phyloP scores from a whole-genome alignment of 2,329 filamentous ascomycete species.

The Pseudogymnoascus sp. region DNA sequence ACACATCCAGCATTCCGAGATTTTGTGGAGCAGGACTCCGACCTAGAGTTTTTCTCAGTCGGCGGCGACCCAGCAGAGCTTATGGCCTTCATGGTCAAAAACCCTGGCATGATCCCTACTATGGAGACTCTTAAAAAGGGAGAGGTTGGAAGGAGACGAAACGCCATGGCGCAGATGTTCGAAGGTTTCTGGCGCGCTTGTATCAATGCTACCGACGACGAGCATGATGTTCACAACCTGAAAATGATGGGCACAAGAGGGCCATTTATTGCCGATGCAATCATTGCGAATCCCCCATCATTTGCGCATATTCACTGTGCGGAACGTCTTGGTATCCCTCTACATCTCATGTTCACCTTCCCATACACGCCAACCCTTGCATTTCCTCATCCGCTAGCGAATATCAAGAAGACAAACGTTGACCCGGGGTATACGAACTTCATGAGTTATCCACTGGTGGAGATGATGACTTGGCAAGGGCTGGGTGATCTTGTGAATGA shows the following conservation, averaged over 20 bases:
- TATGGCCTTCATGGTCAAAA: constrained; percentile 82
- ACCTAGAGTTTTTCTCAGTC: constrained; percentile 73
- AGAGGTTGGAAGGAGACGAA: constrained; percentile 60
- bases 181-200: constrained; percentile 76
- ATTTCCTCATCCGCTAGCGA: constrained; percentile 70
- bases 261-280: constrained; percentile 66
- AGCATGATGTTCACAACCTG: constrained; percentile 51
- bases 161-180: constrained; percentile 75
- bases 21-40: constrained; percentile 63
- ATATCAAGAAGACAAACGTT: constrained; percentile 60
- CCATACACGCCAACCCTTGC: constrained; percentile 67
- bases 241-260: constrained; percentile 58
- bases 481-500: constrained; percentile 68
- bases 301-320: constrained; percentile 76
- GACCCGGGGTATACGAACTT: constrained; percentile 68
- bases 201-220: constrained; percentile 65
- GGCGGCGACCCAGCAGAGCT: constrained; percentile 73
- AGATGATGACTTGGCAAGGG: constrained; percentile 81
- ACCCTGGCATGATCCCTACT: constrained; percentile 69
- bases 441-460: constrained; percentile 69
- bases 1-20: constrained; percentile 72
- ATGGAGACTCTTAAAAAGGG: constrained; percentile 66
- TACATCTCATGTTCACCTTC: constrained; percentile 83
- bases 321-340: constrained; percentile 60
- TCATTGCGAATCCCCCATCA: constrained; percentile 75